Conservation (phyloP, 1,284 basidiomycete species). For the Lignosus rhinocerotis region DNA sequence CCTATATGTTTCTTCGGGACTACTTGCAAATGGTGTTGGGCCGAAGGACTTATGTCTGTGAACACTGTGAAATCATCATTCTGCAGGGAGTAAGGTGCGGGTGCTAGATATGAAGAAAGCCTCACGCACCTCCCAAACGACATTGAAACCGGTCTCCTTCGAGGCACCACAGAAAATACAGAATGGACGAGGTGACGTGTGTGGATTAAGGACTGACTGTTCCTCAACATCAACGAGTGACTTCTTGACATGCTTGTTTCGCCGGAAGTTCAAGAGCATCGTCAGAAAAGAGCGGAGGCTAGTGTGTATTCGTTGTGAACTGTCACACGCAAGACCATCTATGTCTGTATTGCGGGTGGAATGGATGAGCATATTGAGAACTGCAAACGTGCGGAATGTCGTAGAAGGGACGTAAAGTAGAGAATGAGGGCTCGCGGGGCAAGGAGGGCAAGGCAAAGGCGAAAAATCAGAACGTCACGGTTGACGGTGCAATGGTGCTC, state of each 20-base stretch:
- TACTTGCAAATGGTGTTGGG: conserved; percentile 62
- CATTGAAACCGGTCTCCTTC: conserved; percentile 54
- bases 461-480: not conserved
- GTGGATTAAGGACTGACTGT: conserved; percentile 12
- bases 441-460: not conserved
- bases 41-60: conserved; percentile 61
- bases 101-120: not conserved
- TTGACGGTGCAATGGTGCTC: not conserved
- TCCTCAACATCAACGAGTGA: conserved; percentile 11
- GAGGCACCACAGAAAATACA: conserved; percentile 62
- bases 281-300: not conserved
- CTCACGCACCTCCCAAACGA: conserved; percentile 59
- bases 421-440: not conserved
- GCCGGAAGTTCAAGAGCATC: not conserved
- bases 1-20: conserved; percentile 65
- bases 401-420: not conserved
- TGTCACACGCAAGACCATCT: conserved; percentile 3
- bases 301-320: not conserved
- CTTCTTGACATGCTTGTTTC: not conserved
- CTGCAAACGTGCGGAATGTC: not conserved
- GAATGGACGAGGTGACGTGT: not conserved
- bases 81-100: conserved; percentile 33
- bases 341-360: not conserved
- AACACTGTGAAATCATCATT: conserved; percentile 64
- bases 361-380: not conserved